Evolutionary conservation across 2,329 filamentous ascomycete species (phyloP).

Genomic region (Aspergillus neotritici): DNA sequence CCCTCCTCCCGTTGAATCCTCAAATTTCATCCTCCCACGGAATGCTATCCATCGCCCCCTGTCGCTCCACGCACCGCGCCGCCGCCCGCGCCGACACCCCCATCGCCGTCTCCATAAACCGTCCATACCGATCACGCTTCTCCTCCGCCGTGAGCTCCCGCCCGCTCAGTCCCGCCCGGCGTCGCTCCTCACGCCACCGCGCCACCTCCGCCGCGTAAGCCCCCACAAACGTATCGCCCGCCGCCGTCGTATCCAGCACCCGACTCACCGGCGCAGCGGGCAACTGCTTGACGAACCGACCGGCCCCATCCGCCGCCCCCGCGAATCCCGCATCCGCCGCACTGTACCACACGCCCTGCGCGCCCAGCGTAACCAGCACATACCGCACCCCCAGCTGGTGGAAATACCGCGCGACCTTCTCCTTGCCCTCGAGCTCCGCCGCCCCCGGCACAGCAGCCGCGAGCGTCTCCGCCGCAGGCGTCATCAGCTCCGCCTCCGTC

Average conservation of each 20-base stretch:
- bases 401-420: conserved; percentile 58
- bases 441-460: conserved; percentile 25
- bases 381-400: conserved; percentile 64
- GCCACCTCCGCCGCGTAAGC: conserved; percentile 74
- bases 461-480: conserved; percentile 42
- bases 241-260: conserved; percentile 89
- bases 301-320: conserved; percentile 25
- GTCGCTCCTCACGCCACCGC: conserved; percentile 38
- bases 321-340: conserved; percentile 46
- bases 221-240: conserved; percentile 91
- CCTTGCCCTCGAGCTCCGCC: conserved; percentile 42
- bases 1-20: no score
- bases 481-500: conserved; percentile 74
- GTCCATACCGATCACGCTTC: conserved; percentile 33
- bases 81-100: conserved; percentile 41
- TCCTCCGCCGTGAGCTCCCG: conserved; percentile 36
- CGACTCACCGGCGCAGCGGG: conserved; percentile 60
- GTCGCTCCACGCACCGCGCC: conserved; percentile 40
- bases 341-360: conserved; percentile 67
- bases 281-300: conserved; percentile 40
- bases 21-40: conserved; percentile 43
- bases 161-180: conserved; percentile 48
- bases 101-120: conserved; percentile 43
- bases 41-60: conserved; percentile 46
- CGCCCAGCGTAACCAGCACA: conserved; percentile 78